Percentiles rank a stretch among this genome's conserved stretches.
These are phyloP conservation scores for Mycena vitilis DNA, from an alignment of 768 basidiomycete species.

Conservation along the genomic window DNA sequence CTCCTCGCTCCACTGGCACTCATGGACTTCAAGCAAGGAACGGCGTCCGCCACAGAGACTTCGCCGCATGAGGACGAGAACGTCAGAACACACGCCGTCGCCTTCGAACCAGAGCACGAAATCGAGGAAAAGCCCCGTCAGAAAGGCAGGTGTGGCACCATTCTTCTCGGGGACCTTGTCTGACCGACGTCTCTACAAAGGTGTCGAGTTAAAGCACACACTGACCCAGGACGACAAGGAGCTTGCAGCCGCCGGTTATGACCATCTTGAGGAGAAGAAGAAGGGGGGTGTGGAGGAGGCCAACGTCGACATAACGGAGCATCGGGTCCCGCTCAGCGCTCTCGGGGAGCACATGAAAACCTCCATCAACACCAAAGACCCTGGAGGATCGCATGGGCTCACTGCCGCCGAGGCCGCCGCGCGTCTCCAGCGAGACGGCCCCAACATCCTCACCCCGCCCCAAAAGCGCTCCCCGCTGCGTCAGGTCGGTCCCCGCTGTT, in stretches of 20 bases:
- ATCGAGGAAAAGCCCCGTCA: constrained; percentile 61
- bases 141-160: constrained; percentile 51
- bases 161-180: not conserved
- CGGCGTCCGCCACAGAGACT: constrained; percentile 4
- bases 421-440: constrained; percentile 68
- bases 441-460: constrained; percentile 73
- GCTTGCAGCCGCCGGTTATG: constrained; percentile 76
- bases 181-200: constrained; percentile 9
- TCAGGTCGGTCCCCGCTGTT: constrained; percentile 56
- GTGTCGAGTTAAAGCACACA: constrained; percentile 66
- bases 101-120: constrained; percentile 57
- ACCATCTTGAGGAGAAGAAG: constrained; percentile 61
- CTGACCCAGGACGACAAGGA: constrained; percentile 76
- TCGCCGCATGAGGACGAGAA: constrained; percentile 46
- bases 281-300: constrained; percentile 53
- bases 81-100: constrained; percentile 57
- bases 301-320: constrained; percentile 70
- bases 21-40: constrained; percentile 24
- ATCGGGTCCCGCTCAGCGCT: constrained; percentile 56
- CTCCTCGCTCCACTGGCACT: not conserved
- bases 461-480: constrained; percentile 73
- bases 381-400: constrained; percentile 62
- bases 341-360: constrained; percentile 42
- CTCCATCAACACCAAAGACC: constrained; percentile 59
- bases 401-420: constrained; percentile 62